These are phyloP conservation scores for Psophocarpus tetragonolobus DNA, from an alignment of 306 rosid species.

Conservation along the genomic window DNA sequence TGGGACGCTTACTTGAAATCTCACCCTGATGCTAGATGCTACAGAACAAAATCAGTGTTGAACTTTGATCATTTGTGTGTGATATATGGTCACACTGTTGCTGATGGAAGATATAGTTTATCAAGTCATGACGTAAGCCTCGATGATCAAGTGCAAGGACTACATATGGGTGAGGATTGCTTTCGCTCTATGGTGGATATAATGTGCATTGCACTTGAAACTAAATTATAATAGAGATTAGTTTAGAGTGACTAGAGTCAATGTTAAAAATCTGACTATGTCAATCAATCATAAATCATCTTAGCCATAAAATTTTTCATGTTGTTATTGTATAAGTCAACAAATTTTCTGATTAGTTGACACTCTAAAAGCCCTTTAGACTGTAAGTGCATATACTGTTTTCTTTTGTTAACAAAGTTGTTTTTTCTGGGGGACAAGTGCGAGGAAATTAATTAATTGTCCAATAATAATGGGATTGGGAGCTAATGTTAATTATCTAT, in stretches of 20 bases:
- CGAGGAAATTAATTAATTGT: conserved; percentile 4
- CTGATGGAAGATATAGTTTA: conserved; percentile 86
- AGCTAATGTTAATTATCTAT: conserved; percentile 2
- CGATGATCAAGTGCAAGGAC: conserved; percentile 56
- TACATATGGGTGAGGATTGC: conserved; percentile 44
- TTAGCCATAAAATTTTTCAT: background rate
- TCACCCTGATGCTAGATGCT: conserved; percentile 67
- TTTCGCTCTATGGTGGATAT: background rate
- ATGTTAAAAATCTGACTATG: background rate
- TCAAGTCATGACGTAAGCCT: conserved; percentile 73
- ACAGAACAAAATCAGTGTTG: conserved; percentile 57
- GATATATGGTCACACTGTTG: conserved; percentile 60
- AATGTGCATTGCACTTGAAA: background rate
- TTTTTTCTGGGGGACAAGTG: background rate
- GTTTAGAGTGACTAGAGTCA: background rate
- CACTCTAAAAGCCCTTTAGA: background rate
- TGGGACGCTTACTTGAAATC: conserved; percentile 71
- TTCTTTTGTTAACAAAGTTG: background rate
- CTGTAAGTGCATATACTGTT: background rate
- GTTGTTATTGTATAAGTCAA: background rate
- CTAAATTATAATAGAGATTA: background rate
- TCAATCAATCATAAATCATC: background rate
- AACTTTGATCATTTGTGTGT: conserved; percentile 69
- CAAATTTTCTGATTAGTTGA: background rate
- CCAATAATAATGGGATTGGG: background rate